Conservation (phyloP, 306 rosid genomes). For the Cucurbita maxima region DNA sequence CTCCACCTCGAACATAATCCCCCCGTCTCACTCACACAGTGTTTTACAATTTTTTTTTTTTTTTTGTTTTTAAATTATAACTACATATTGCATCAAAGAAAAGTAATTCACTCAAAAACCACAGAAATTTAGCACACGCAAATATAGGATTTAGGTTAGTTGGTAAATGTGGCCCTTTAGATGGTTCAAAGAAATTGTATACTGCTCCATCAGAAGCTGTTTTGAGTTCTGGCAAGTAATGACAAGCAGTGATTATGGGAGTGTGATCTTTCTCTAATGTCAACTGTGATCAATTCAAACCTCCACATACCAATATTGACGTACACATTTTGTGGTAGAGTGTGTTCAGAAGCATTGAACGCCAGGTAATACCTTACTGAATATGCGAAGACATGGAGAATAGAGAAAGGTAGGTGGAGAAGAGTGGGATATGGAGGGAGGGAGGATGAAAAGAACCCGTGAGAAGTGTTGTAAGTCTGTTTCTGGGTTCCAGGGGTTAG, state of each 20-base stretch:
- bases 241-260: too few relatives aligned
- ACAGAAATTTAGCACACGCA: background rate
- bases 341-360: too few relatives aligned
- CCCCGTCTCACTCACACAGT: background rate
- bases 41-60: background rate
- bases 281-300: too few relatives aligned
- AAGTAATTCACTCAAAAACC: background rate
- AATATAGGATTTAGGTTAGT: background rate
- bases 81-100: background rate
- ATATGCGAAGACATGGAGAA: too few relatives aligned
- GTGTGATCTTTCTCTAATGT: background rate
- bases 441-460: background rate
- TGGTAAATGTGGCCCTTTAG: background rate
- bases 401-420: background rate
- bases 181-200: background rate
- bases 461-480: background rate
- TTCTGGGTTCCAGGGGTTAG: background rate
- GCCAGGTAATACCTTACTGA: too few relatives aligned
- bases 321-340: too few relatives aligned
- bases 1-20: constrained; percentile 24
- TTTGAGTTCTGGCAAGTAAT: background rate
- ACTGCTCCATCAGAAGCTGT: background rate
- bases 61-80: background rate
- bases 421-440: background rate
- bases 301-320: too few relatives aligned